Conservation (phyloP, 345 rosid genomes). For the Aquilaria yunnanensis region DNA sequence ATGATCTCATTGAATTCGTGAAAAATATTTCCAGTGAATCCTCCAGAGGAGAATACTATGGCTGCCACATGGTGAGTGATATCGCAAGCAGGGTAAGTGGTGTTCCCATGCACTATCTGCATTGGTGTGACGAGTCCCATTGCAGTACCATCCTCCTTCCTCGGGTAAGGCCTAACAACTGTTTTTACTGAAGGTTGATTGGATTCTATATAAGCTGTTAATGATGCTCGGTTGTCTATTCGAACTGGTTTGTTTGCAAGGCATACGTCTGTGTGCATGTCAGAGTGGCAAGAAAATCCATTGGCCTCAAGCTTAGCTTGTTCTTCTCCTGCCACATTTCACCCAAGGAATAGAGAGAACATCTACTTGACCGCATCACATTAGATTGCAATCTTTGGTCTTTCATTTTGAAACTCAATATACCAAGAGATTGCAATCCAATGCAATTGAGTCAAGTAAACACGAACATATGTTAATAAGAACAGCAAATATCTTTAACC, state of each 20-base stretch:
- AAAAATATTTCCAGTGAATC: slow-evolving; percentile 30
- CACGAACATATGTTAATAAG: too few species aligned
- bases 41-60: slow-evolving; percentile 33
- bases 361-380: too few species aligned
- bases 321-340: slow-evolving; percentile 22
- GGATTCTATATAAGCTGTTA: slow-evolving; percentile 17
- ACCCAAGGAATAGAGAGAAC: too few species aligned
- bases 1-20: slow-evolving; percentile 39
- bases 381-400: background rate
- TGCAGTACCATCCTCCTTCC: slow-evolving; percentile 15
- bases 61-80: slow-evolving; percentile 22
- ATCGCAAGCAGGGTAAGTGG: slow-evolving; percentile 16
- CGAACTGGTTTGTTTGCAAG: slow-evolving; percentile 20
- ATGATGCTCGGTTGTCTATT: slow-evolving; percentile 12
- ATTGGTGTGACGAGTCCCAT: slow-evolving; percentile 17
- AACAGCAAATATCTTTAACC: too few species aligned
- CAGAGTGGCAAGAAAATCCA: slow-evolving; percentile 28
- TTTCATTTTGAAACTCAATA: background rate
- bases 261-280: slow-evolving; percentile 21
- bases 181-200: slow-evolving; percentile 6
- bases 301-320: slow-evolving; percentile 11
- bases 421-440: background rate
- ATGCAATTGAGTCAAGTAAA: too few species aligned
- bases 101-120: slow-evolving; percentile 17
- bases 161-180: slow-evolving; percentile 22